Evolutionary conservation across 108 stramenopile species (phyloP).

Genomic region (Chaetoceros muelleri): DNA sequence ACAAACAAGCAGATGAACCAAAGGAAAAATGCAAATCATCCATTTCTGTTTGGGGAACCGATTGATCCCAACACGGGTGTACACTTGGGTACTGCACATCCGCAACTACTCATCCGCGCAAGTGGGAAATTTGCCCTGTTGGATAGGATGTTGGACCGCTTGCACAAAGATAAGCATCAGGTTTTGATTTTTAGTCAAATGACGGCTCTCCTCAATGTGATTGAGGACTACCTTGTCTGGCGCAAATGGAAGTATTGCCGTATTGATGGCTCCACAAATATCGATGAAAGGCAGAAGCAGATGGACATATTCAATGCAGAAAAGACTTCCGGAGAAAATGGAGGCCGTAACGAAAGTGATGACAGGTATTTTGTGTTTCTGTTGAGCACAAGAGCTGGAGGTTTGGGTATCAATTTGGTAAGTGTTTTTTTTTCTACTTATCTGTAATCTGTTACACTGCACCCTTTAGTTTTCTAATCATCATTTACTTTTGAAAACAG

Average conservation of each 20-base stretch:
- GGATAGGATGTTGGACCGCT: conserved; percentile 89
- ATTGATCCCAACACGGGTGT: conserved; percentile 67
- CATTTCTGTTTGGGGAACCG: conserved; percentile 94
- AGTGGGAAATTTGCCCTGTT: conserved; percentile 95
- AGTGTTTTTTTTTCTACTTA: conserved; percentile 5
- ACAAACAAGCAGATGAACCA: conserved; percentile 94
- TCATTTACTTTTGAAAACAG: conserved; percentile 14
- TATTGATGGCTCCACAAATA: conserved; percentile 93
- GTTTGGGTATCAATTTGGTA: conserved; percentile 90
- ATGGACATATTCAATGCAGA: conserved; percentile 93
- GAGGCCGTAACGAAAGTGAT: conserved; percentile 49
- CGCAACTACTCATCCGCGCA: conserved; percentile 77
- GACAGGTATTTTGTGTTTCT: conserved; percentile 87
- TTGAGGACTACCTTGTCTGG: conserved; percentile 88
- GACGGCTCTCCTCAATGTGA: conserved; percentile 87
- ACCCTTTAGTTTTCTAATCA: conserved; percentile 3
- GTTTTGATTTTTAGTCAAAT: conserved; percentile 99
- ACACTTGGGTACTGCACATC: conserved; percentile 81
- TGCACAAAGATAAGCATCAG: conserved; percentile 90
- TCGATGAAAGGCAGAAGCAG: conserved; percentile 89
- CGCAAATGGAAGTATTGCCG: conserved; percentile 84
- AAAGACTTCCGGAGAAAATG: conserved; percentile 53
- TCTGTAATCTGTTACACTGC: no score
- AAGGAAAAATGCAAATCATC: conserved; percentile 94
- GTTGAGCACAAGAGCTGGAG: conserved; percentile 93